phyloP scores from a whole-genome alignment of 1,284 basidiomycete species.

The Rhodofomes roseus region DNA sequence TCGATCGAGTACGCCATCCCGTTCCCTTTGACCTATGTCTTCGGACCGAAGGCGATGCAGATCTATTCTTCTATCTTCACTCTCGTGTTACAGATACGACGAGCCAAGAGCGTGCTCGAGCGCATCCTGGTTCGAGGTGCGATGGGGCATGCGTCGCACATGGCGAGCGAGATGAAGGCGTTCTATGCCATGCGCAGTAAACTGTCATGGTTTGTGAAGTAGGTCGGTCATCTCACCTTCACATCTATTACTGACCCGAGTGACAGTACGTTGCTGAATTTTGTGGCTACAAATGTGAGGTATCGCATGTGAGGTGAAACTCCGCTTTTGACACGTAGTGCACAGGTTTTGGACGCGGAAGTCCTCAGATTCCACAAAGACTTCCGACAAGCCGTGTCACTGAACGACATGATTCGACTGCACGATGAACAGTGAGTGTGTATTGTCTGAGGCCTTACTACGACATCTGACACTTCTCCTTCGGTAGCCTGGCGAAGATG shows the following conservation, averaged over 20 bases:
- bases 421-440: conserved; percentile 70
- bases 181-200: conserved; percentile 74
- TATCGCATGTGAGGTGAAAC: not conserved
- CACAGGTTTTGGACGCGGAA: conserved; percentile 68
- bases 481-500: conserved; percentile 55
- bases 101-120: conserved; percentile 70
- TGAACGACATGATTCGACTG: conserved; percentile 72
- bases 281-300: conserved; percentile 69
- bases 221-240: conserved; percentile 28
- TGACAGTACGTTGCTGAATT: conserved; percentile 66
- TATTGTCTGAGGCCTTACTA: not conserved
- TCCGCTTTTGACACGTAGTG: conserved; percentile 1
- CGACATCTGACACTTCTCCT: no score
- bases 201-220: conserved; percentile 84
- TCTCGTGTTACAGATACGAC: conserved; percentile 73
- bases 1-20: conserved; percentile 74
- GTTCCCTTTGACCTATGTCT: conserved; percentile 80
- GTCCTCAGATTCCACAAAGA: conserved; percentile 52
- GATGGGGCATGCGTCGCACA: conserved; percentile 27
- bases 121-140: conserved; percentile 58
- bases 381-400: conserved; percentile 54
- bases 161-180: conserved; percentile 50
- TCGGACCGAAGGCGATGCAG: conserved; percentile 56
- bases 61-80: conserved; percentile 71
- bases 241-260: not conserved